These are phyloP conservation scores for Cyclospora cayetanensis DNA, from an alignment of 169 alveolate species.

Conservation along the genomic window DNA sequence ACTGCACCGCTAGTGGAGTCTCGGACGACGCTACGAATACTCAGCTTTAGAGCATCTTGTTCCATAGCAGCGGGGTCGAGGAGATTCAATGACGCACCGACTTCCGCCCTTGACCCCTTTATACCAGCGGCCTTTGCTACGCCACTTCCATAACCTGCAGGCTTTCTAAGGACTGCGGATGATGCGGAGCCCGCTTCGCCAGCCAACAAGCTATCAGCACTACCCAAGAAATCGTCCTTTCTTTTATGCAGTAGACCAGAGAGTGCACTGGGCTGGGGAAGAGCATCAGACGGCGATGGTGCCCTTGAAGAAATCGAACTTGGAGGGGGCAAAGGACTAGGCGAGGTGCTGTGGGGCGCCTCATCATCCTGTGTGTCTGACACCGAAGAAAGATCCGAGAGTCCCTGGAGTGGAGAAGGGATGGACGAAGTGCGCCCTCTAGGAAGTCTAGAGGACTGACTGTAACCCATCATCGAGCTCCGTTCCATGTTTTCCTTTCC, in stretches of 20 bases:
- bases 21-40: conserved; percentile 21
- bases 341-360: too few relatives aligned
- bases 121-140: background rate
- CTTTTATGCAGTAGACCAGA: background rate
- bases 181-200: background rate
- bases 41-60: conserved; percentile 15
- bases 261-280: too few relatives aligned
- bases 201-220: background rate
- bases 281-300: too few relatives aligned
- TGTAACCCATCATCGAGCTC: background rate
- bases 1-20: conserved; percentile 34
- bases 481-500: background rate
- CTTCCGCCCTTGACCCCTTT: background rate
- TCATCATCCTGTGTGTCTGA: background rate
- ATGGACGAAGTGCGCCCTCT: background rate
- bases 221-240: background rate
- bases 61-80: background rate
- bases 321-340: too few relatives aligned
- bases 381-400: background rate
- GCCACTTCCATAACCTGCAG: background rate
- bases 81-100: background rate
- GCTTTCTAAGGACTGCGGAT: background rate
- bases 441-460: background rate
- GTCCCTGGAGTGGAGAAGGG: background rate
- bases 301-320: too few relatives aligned